Base-by-base conservation (phyloP, 306 rosid genomes). In the Cicer yamashitae region DNA sequence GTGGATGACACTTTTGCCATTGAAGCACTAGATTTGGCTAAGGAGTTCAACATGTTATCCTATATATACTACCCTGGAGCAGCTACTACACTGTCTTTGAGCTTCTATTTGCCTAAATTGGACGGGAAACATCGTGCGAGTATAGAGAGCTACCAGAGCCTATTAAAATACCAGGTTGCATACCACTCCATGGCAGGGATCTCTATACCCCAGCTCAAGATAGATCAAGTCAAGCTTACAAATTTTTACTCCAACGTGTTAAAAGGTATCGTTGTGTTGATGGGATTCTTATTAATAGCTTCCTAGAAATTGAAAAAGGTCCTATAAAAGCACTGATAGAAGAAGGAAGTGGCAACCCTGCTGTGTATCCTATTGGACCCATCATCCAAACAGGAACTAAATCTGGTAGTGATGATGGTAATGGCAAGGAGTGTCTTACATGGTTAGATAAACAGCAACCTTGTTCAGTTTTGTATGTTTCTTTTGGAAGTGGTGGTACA, bases 401-500 rank as follows among this genome's bases (percentile, higher is more conserved):
- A 45, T 59, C 22, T 40, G 6, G 8, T 53, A 45, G 8, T 53
- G 56, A 41, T 52, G 57, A 66, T 37, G 73, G 41, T 1, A 63
- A 41, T 37, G 53, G 15, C 17, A 8, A 14, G 38, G 80, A 60
- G 41, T 78, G 76, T 18, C 1, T 57, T 0, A 7, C 6, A 40
- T 78, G 86, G 83, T 60, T 78, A 62, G 80, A 51, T 51, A 59
- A 39, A 22, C 83, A 84, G 0, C 20, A 67, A 10, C 37, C 13
- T 5, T 60, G 50, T 47, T 81, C 85, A 0, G 85, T 84, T 34
- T 10, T 84, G 65, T 82, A 34, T 76, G 73, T 85, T 3, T 76
- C 82, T 8, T 84, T 80, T 51, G 85, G 87, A 34, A 73, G 77
- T n/a, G 77, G 59, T 10, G 77, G 77, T 7, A 73, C 77, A 25